A percentile compares a stretch with the other conserved stretches of the same genome.
Evolutionary conservation across 2,329 filamentous ascomycete genomes (phyloP).

Genomic region (Colletotrichum sp.): DNA sequence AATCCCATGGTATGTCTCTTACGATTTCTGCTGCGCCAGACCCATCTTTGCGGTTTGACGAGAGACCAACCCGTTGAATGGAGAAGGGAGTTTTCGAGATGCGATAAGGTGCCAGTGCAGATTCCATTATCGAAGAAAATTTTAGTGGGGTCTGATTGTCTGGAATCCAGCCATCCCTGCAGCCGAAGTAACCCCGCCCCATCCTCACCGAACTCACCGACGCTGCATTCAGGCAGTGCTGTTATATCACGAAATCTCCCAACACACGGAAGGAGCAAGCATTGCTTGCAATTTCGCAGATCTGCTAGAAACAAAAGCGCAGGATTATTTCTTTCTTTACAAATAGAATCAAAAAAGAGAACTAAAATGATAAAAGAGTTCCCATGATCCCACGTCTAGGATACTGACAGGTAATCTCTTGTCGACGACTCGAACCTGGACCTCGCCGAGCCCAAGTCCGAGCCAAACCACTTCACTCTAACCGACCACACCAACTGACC

Average conservation of each 20-base stretch:
- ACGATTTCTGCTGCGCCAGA: slow-evolving; percentile 21
- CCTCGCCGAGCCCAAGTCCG: neutral
- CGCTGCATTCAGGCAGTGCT: neutral
- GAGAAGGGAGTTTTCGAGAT: slow-evolving; percentile 5
- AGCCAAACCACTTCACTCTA: neutral
- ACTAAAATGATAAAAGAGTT: neutral
- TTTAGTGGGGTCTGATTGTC: slow-evolving; percentile 15
- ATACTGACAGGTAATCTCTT: neutral
- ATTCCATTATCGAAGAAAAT: slow-evolving; percentile 19
- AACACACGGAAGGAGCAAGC: neutral
- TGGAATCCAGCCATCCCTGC: slow-evolving; percentile 2
- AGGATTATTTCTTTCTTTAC: too few relatives aligned
- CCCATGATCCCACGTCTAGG: neutral
- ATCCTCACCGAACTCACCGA: neutral
- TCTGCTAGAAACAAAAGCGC: neutral
- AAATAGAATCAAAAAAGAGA: neutral
- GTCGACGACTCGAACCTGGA: neutral
- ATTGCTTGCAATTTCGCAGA: neutral
- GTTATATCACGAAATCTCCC: neutral
- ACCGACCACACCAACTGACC: neutral
- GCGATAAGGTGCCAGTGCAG: slow-evolving; percentile 11
- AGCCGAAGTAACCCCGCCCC: slow-evolving; percentile 2
- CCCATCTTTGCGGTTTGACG: slow-evolving; percentile 21
- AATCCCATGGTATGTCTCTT: neutral
- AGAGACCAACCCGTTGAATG: neutral